Evolutionary conservation across 345 rosid genomes (phyloP).

Genomic region (Isatis tinctoria): DNA sequence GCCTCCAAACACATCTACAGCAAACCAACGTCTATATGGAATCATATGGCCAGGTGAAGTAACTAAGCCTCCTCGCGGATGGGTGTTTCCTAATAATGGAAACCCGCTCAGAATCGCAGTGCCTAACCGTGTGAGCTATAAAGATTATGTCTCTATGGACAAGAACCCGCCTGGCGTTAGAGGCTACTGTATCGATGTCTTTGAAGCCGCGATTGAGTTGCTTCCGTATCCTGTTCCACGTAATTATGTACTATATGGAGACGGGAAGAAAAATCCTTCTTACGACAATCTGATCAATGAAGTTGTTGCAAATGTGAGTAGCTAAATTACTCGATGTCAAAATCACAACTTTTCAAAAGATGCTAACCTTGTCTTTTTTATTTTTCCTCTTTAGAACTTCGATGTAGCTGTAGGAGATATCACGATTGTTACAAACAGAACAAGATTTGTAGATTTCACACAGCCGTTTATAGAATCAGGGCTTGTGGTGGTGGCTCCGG

Average conservation of each 20-base stretch:
- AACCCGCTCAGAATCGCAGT: conserved; percentile 67
- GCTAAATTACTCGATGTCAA: neutral
- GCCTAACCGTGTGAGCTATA: conserved; percentile 68
- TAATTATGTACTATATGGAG: conserved; percentile 55
- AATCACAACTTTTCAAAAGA: conserved; percentile 2
- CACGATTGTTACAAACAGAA: conserved; percentile 71
- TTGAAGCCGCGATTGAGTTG: conserved; percentile 85
- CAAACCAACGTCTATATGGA: conserved; percentile 52
- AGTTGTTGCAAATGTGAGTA: conserved; percentile 73
- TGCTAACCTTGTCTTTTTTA: conserved; percentile 1
- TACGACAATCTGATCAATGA: conserved; percentile 53
- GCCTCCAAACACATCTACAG: conserved; percentile 49
- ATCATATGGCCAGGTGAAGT: conserved; percentile 91
- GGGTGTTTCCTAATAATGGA: conserved; percentile 96
- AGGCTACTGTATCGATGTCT: conserved; percentile 90
- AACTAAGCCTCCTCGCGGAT: conserved; percentile 59
- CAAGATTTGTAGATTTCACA: conserved; percentile 82
- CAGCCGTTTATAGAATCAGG: conserved; percentile 88
- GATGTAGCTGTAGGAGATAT: conserved; percentile 94
- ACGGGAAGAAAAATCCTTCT: conserved; percentile 58
- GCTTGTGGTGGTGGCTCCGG: conserved; percentile 81
- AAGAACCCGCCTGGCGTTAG: conserved; percentile 66
- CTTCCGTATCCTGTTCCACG: conserved; percentile 89
- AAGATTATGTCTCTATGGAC: conserved; percentile 54
- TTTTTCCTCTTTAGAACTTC: conserved; percentile 45